Conservation (phyloP, 768 basidiomycete genomes). For the Gymnopilus junonius region DNA sequence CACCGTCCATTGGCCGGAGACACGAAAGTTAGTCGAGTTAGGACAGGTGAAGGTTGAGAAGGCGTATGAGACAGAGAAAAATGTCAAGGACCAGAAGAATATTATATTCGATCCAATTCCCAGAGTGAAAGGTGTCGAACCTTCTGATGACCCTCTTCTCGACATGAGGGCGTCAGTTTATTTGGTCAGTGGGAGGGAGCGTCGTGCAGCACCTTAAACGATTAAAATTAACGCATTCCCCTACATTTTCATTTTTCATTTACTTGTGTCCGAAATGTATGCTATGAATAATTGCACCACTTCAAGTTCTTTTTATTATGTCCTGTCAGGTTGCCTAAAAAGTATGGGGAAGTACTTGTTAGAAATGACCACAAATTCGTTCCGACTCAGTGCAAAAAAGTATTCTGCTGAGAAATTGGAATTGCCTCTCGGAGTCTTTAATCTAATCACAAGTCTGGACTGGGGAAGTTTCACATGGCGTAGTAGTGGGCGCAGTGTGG, state of each 20-base stretch:
- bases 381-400: too few species aligned
- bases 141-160: conserved; percentile 19
- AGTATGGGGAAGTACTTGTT: too few species aligned
- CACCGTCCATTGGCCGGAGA: conserved; percentile 20
- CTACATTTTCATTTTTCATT: too few species aligned
- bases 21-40: conserved; percentile 14
- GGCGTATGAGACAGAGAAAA: background rate
- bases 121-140: conserved; percentile 16
- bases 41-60: conserved; percentile 15
- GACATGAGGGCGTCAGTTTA: conserved; percentile 22
- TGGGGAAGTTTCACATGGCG: too few species aligned
- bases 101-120: conserved; percentile 24
- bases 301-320: too few species aligned
- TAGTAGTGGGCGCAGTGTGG: too few species aligned
- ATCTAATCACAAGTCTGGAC: too few species aligned
- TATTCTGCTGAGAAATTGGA: too few species aligned
- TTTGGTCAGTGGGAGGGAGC: conserved; percentile 17
- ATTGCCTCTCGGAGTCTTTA: too few species aligned
- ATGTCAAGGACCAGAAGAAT: conserved; percentile 19
- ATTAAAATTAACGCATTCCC: too few species aligned
- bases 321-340: too few species aligned
- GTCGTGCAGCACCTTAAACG: conserved; percentile 5
- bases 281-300: background rate
- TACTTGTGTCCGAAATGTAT: background rate
- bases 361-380: too few species aligned